Percentiles rank a stretch among this genome's conserved stretches.
Conservation (phyloP, 306 rosid species). For the Gastrolobium bilobum region DNA sequence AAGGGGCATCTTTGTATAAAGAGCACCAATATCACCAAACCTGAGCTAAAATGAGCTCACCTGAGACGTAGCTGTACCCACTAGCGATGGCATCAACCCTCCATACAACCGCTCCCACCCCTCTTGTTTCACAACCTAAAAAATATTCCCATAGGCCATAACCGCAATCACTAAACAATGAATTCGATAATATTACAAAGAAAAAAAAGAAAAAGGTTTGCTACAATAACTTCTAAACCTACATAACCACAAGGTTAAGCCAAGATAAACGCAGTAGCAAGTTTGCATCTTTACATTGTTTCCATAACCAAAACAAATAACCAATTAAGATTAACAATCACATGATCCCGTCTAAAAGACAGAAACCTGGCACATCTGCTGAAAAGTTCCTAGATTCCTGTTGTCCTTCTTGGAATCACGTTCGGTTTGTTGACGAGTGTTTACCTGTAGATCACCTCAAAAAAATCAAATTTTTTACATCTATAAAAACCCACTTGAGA, state of each 20-base stretch:
- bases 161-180: slow-evolving; percentile 11
- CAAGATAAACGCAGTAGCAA: no score
- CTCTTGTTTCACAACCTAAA: slow-evolving; percentile 85
- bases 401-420: slow-evolving; percentile 76
- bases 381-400: slow-evolving; percentile 69
- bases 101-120: slow-evolving; percentile 95
- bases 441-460: slow-evolving; percentile 67
- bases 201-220: no score
- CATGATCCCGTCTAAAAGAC: slow-evolving; percentile 12
- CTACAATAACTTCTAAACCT: no score
- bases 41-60: slow-evolving; percentile 59
- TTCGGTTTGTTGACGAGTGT: slow-evolving; percentile 96
- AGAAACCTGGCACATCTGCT: slow-evolving; percentile 78
- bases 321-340: slow-evolving; percentile 27
- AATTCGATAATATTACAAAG: no score
- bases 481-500: background rate
- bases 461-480: background rate
- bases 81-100: slow-evolving; percentile 86
- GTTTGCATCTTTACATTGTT: background rate
- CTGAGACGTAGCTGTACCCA: slow-evolving; percentile 95
- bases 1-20: background rate
- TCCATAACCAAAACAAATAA: background rate
- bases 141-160: slow-evolving; percentile 5
- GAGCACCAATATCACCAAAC: background rate
- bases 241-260: no score